Base-by-base conservation (phyloP, 108 stramenopile genomes). In the Chaetoceros muelleri region DNA sequence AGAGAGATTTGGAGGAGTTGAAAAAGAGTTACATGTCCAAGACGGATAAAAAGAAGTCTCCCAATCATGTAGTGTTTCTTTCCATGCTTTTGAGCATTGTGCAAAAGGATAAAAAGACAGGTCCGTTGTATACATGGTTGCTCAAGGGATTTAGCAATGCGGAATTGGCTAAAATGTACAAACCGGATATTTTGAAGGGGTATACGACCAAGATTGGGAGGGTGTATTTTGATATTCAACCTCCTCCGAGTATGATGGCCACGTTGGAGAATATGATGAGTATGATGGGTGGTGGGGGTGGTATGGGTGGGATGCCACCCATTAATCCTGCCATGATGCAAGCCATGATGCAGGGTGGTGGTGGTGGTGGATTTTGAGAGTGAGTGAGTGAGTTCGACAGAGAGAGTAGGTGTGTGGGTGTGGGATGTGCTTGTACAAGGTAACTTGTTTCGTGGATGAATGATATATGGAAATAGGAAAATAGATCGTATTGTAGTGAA, bases 191-290 rank as follows among this genome's bases (percentile, higher is more conserved):
- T 44, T 57, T 83, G 24, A 75, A 82, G 48, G 69, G 72, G 28
- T 85, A 84, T 66, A 78, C 80, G 25, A 81, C 85, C 70, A 91
- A 91, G 70, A 91, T 91, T 71, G 89, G 89, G 22, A 78, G 84
- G 52, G 78, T 77, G 13, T 91, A 83, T 68, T 91, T 87, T 58
- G 81, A 87, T 56, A 91, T 91, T 66, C 85, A 91, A 53, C 89
- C 89, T 18, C 89, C 89, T 25, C 89, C 89, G 24, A 79, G 67
- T 58, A 91, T 91, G 89, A 67, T 91, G 64, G 80, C 70, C 58
- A 91, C 81, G 82, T 72, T 91, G 79, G 89, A 91, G 56, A 87
- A 82, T 53, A 91, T 91, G 89, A 85, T 91, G 85, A 63, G 70
- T 2, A 77, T 76, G 72, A 86, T 86, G 76, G 79, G 75, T 50